Base-by-base conservation (phyloP, 2,329 filamentous ascomycete genomes). In the Metarhizium rileyi region DNA sequence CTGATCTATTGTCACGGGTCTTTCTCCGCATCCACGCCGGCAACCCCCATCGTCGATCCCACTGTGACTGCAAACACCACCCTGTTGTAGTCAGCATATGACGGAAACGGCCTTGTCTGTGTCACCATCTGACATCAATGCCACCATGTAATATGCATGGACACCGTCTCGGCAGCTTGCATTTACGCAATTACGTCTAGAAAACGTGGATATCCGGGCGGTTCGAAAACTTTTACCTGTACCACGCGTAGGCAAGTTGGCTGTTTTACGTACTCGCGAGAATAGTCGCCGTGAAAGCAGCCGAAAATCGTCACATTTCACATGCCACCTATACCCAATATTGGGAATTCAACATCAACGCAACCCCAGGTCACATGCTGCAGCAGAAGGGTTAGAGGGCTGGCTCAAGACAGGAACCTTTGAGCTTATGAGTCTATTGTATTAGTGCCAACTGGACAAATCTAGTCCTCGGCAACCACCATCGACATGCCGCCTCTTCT, bases 401-500 rank as follows among this genome's bases (percentile, higher is more conserved):
- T n/a, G n/a, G n/a, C n/a, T n/a, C n/a, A n/a, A n/a, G 20, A 10
- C 16, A 38, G 16, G 35, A 8, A 14, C 7, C 7, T 18, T 42
- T 42, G 22, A 22, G 25, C 38, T 12, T 18, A 25, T 9, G 22
- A 12, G 8, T 42, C 38, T 20, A 42, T 23, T 42, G 38, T 42
- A 20, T 42, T 42, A 22, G 20, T 20, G 38, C 22, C 4, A 42
- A 20, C 38, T 42, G 10, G 23, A 5, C 22, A 42, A 25, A 4
- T 25, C 38, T 41, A 18, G 38, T 41, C 38, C 38, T 18, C 38
- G 16, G 9, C 38, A 16, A 12, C 35, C 35, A 18, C 20, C 18
- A 42, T 16, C 20, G 40, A 33, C 36, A 42, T 48, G 48, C 45
- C 18, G 26, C 30, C 27, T 28, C 41, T 46, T 50, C 41, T 23